Evolutionary conservation across 306 rosid genomes (phyloP).

Genomic region (Corylus avellana): DNA sequence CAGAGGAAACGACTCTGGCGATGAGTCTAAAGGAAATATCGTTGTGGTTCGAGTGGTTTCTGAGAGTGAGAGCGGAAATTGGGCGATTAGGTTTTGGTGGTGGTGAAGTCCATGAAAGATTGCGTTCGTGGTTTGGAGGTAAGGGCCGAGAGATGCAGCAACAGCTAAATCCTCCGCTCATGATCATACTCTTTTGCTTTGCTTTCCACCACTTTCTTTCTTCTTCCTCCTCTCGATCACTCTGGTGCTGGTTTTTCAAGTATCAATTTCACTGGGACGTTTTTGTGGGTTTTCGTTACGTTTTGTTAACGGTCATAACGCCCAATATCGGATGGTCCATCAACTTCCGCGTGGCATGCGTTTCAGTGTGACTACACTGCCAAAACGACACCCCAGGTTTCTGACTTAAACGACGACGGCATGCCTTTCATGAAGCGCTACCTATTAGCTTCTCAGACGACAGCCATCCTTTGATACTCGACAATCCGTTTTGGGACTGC

Average conservation of each 20-base stretch:
- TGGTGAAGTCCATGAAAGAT: slow-evolving; percentile 18
- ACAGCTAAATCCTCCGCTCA: slow-evolving; percentile 47
- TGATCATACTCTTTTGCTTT: slow-evolving; percentile 9
- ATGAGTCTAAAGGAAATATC: not conserved
- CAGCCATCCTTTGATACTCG: no score
- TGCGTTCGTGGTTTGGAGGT: slow-evolving; percentile 26
- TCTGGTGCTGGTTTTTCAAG: not conserved
- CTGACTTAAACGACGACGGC: no score
- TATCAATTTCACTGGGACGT: not conserved
- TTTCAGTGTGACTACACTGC: no score
- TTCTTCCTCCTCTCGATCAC: not conserved
- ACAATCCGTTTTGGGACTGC: no score
- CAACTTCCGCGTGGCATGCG: not conserved
- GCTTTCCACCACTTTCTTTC: no score
- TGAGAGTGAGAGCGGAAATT: slow-evolving; percentile 10
- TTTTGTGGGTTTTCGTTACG: not conserved
- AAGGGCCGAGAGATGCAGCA: slow-evolving; percentile 42
- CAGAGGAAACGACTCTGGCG: slow-evolving; percentile 16
- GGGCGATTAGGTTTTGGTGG: slow-evolving; percentile 34
- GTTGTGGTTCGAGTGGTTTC: not conserved
- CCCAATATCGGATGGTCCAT: not conserved
- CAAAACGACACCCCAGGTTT: no score
- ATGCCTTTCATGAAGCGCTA: no score
- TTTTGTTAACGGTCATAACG: not conserved
- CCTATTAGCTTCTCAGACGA: no score